Evolutionary conservation across 2,329 filamentous ascomycete genomes (phyloP), one percentile per base, ranked within the genome.

Genomic region (Diaporthe sp.): DNA sequence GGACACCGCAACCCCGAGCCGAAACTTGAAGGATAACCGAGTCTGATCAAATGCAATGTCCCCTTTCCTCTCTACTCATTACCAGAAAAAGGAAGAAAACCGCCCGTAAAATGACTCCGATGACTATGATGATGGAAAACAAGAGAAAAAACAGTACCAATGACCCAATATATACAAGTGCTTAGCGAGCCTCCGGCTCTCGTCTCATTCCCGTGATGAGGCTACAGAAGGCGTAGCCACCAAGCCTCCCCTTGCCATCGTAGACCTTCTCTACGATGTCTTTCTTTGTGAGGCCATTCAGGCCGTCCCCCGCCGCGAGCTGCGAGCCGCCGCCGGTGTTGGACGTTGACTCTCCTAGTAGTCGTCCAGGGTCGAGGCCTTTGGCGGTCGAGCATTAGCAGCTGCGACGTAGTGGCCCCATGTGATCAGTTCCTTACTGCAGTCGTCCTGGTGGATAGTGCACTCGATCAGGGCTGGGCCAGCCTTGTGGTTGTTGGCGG

Each of bases 341-440:
- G 59, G 68, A 51, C 50, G 39, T 59, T 39, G 73, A 37, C 55
- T 72, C 30, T 50, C 61, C 70, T 72, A 72, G 32, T 32, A 55
- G 51, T 75, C 73, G 73, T 72, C 73, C 73, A 75, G 39, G 42
- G 73, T 66, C 25, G 66, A 61, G 39, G 69, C 72, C 53, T 65
- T 76, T 39, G 78, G 78, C 55, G 78, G 77, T 71, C 78, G 76
- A n/a, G 77, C 78, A 74, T 79, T 79, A 59, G 78, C 78, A 22
- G 77, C 74, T 25, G 78, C 78, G 59, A 79, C 78, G 66, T 77
- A 79, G 65, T 79, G 78, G 35, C 78, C 78, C 78, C 78, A 80
- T 7, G 78, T 80, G 37, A 80, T 80, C 51, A 80, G 73, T 75
- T 80, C 78, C 73, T 73, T 75, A 56, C 75, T 78, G 74, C 78